Base-by-base conservation (phyloP, 2,329 filamentous ascomycete genomes). In the Bisporella sp. region DNA sequence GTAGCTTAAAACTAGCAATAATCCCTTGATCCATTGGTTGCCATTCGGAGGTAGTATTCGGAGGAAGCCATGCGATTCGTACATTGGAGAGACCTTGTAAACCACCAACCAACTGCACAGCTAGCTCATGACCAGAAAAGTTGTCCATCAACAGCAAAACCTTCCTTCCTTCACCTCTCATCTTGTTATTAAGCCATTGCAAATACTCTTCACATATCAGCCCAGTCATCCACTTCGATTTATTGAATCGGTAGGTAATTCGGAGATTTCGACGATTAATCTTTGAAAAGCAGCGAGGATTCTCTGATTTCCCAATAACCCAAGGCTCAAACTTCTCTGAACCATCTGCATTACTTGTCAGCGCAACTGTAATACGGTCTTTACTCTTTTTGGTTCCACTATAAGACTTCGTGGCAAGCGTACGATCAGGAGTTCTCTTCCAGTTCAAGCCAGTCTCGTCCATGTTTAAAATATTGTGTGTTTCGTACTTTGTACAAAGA, bases 181-280 rank as follows among this genome's bases (percentile, higher is more conserved):
- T 52, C 29, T 46, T 45, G 31, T 46, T 46, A 43, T 52, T 31
- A 5, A 52, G 30, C 46, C 35, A 49, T 6, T 33, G 5, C 37
- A 52, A 31, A 33, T 41, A 49, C 13, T 52, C 47, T 31, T 52
- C 31, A 4, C 30, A 21, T 3, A 52, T 49, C 7, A 46, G 9
- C 5, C 42, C 42, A n/a, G n/a, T 49, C 30, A 52, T 52, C 41
- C 28, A 52, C 42, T 52, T 52, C 11, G 42, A 33, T 21, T 52
- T 52, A 29, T 50, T 56, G 21, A 7, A 39, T 4, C 33, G 46
- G 37, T 52, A 52, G 39, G 12, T 4, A 6, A 52, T 41, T 39
- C 42, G 11, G 7, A 52, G 28, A 7, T 9, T 8, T 21, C 13
- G 7, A 9, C 28, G 7, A 21, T 42, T 42, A 42, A 42, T 42